Conservation (phyloP, 75 land plant genomes). For the Larix kaempferi region DNA sequence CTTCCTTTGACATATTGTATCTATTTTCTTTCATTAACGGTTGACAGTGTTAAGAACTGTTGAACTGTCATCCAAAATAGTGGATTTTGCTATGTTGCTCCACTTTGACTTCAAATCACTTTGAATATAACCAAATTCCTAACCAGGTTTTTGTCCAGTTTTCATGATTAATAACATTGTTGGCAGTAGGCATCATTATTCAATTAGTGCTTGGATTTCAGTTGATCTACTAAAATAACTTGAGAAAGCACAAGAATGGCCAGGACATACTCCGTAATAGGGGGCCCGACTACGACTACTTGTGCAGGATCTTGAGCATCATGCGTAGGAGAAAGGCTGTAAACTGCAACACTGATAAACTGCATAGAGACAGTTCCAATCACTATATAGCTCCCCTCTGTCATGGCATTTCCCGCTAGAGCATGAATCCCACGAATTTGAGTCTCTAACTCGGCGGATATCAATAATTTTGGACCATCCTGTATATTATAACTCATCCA, state of each 20-base stretch:
- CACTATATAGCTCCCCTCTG: slow-evolving; percentile 42
- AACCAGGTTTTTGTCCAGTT: too few species aligned
- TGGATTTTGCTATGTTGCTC: too few species aligned
- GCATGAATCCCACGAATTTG: slow-evolving; percentile 13
- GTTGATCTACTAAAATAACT: neutral
- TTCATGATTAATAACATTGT: too few species aligned
- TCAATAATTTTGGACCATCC: slow-evolving; percentile 2
- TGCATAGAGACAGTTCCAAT: slow-evolving; percentile 71
- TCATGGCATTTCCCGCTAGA: slow-evolving; percentile 58
- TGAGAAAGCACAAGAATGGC: neutral
- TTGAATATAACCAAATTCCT: too few species aligned
- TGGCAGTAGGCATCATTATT: too few species aligned
- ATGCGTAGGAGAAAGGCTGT: slow-evolving; percentile 27
- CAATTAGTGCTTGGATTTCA: neutral
- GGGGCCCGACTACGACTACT: slow-evolving; percentile 62
- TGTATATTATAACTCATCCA: slow-evolving; percentile 48
- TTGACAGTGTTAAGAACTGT: too few species aligned
- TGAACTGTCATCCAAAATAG: too few species aligned
- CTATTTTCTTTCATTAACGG: too few species aligned
- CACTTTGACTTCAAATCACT: too few species aligned
- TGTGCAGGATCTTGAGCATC: slow-evolving; percentile 12
- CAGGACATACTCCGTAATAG: slow-evolving; percentile 20
- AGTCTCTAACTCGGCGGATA: slow-evolving; percentile 26
- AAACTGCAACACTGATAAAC: slow-evolving; percentile 55
- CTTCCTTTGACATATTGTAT: too few species aligned